phyloP scores from a whole-genome alignment of 2,329 filamentous ascomycete genomes.

The Aureobasidium leucospermi region DNA sequence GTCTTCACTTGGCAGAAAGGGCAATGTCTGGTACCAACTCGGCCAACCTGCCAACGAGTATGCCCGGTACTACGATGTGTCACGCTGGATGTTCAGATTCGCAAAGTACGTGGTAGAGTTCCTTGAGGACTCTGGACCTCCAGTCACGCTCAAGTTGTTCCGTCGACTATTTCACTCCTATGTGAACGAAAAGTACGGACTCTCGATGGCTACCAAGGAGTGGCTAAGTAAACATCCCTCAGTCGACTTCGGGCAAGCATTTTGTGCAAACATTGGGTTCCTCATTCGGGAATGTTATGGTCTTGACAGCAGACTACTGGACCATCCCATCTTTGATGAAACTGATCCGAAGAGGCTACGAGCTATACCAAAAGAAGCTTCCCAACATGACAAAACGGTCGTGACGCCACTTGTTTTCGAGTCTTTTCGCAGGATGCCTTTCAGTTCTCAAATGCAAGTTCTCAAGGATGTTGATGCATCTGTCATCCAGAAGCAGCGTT shows the following conservation, averaged over 20 bases:
- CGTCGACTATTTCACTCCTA: constrained; percentile 50
- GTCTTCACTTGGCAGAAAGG: constrained; percentile 34
- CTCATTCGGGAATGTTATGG: constrained; percentile 58
- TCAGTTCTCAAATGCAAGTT: constrained; percentile 44
- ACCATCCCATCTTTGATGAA: constrained; percentile 33
- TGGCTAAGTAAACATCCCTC: constrained; percentile 49
- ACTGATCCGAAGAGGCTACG: constrained; percentile 23
- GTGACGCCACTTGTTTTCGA: constrained; percentile 63
- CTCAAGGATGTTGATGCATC: constrained; percentile 19
- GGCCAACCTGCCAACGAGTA: constrained; percentile 53
- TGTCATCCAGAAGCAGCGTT: constrained; percentile 20
- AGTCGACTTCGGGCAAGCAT: constrained; percentile 55
- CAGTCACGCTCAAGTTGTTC: constrained; percentile 52
- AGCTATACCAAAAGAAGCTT: constrained; percentile 23
- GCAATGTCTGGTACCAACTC: constrained; percentile 54
- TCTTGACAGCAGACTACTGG: constrained; percentile 30
- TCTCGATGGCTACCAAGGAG: constrained; percentile 34
- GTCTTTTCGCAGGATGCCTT: constrained; percentile 58
- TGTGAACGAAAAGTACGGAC: constrained; percentile 42
- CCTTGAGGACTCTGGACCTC: constrained; percentile 30
- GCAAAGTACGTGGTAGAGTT: constrained; percentile 68
- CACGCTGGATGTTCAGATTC: constrained; percentile 64
- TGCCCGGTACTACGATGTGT: constrained; percentile 52
- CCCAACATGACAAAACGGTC: constrained; percentile 41
- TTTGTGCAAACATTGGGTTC: constrained; percentile 55